These are phyloP conservation scores for Termitomyces sp. DNA, from an alignment of 768 basidiomycete species.

Conservation along the genomic window DNA sequence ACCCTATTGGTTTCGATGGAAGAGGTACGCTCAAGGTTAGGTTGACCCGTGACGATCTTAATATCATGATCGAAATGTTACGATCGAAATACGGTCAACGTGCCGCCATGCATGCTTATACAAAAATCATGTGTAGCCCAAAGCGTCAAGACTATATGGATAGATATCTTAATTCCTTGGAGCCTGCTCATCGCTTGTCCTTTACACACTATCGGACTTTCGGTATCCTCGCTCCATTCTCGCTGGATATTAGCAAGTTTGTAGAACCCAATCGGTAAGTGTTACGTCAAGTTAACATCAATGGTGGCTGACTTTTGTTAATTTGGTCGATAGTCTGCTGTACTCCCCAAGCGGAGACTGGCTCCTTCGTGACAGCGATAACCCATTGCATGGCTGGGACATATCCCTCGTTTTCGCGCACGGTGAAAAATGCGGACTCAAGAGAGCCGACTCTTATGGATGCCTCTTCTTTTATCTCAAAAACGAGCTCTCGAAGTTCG, in stretches of 20 bases:
- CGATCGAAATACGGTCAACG: slow-evolving; percentile 22
- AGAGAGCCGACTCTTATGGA: slow-evolving; percentile 29
- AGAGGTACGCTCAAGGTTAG: slow-evolving; percentile 22
- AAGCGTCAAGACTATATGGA: slow-evolving; percentile 38
- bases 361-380: slow-evolving; percentile 36
- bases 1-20: slow-evolving; percentile 22
- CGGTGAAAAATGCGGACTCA: slow-evolving; percentile 28
- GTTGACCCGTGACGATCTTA: slow-evolving; percentile 18
- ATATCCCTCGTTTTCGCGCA: slow-evolving; percentile 29
- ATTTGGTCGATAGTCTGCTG: slow-evolving; percentile 27
- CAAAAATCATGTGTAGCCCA: slow-evolving; percentile 31
- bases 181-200: slow-evolving; percentile 33
- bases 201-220: slow-evolving; percentile 27
- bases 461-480: slow-evolving; percentile 36
- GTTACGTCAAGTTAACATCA: not conserved
- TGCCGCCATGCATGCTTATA: slow-evolving; percentile 24
- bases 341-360: slow-evolving; percentile 37
- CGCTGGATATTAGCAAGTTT: slow-evolving; percentile 24
- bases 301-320: not conserved
- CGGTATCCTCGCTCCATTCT: slow-evolving; percentile 31
- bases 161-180: slow-evolving; percentile 31
- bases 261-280: slow-evolving; percentile 30
- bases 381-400: slow-evolving; percentile 44
- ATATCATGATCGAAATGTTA: slow-evolving; percentile 23
- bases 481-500: slow-evolving; percentile 27